These are phyloP conservation scores for Pythium coloratum DNA, from an alignment of 352 stramenopile species.

Conservation along the genomic window DNA sequence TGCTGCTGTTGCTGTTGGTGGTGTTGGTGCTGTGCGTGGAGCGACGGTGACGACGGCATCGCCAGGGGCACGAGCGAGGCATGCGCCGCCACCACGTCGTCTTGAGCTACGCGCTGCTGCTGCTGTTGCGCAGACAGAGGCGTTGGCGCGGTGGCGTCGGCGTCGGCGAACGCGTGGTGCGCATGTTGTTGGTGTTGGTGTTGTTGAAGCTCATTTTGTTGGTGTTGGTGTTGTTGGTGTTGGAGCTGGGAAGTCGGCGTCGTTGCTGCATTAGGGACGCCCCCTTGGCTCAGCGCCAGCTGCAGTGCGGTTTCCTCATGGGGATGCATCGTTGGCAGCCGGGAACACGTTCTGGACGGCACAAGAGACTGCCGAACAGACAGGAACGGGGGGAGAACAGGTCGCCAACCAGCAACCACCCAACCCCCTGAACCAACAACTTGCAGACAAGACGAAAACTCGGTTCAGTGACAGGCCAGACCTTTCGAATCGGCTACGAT, in stretches of 20 bases:
- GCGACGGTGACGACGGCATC: conserved; percentile 28
- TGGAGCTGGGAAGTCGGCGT: background rate
- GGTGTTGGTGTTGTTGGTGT: background rate
- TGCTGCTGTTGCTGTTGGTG: background rate
- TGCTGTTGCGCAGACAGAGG: conserved; percentile 3
- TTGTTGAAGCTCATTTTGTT: conserved; percentile 2
- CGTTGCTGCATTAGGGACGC: conserved; percentile 28
- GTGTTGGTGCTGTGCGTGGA: conserved; percentile 7
- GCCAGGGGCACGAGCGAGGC: conserved; percentile 25
- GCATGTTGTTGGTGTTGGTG: background rate
- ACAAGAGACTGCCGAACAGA: background rate
- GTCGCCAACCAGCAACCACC: conserved; percentile 20
- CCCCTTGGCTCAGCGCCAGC: conserved; percentile 22
- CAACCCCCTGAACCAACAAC: conserved; percentile 21
- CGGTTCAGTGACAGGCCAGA: background rate
- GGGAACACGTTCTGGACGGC: background rate
- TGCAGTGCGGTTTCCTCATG: conserved; percentile 30
- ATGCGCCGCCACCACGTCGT: background rate
- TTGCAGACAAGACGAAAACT: background rate
- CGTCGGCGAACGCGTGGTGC: conserved; percentile 6
- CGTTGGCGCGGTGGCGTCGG: background rate
- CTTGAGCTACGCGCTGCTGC: background rate
- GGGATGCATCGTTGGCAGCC: conserved; percentile 16
- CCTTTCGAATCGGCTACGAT: background rate
- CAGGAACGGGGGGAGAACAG: conserved; percentile 19